Evolutionary conservation across 805 yeast species (phyloP).

Genomic region (Metschnikowia santaceciliae): DNA sequence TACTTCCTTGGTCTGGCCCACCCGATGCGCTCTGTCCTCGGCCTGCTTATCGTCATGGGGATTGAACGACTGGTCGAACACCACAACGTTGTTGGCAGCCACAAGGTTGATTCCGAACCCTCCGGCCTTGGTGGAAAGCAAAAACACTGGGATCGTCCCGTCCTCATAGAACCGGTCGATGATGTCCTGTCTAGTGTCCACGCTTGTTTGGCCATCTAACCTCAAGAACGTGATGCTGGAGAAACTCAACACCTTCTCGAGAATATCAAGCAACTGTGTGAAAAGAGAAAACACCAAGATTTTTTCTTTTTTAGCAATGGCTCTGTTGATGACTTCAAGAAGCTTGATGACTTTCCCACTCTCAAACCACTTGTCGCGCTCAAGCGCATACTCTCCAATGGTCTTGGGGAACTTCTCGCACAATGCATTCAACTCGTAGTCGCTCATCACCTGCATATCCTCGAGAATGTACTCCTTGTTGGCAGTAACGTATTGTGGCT

Average conservation of each 20-base stretch:
- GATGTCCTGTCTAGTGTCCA: slow-evolving; percentile 86
- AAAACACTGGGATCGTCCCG: slow-evolving; percentile 73
- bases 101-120: slow-evolving; percentile 97
- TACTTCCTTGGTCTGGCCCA: slow-evolving; percentile 88
- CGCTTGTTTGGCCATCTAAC: slow-evolving; percentile 91
- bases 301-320: slow-evolving; percentile 60
- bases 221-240: slow-evolving; percentile 70
- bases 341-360: slow-evolving; percentile 74
- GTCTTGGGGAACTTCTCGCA: slow-evolving; percentile 73
- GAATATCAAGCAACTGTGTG: slow-evolving; percentile 85
- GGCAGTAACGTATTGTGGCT: slow-evolving; percentile 76
- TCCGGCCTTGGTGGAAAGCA: slow-evolving; percentile 94
- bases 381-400: slow-evolving; percentile 49
- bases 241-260: slow-evolving; percentile 68
- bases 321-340: slow-evolving; percentile 51
- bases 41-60: slow-evolving; percentile 99
- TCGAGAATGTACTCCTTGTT: slow-evolving; percentile 74
- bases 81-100: slow-evolving; percentile 88
- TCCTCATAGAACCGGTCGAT: slow-evolving; percentile 89
- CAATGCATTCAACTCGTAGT: slow-evolving; percentile 75
- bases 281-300: slow-evolving; percentile 84
- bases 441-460: slow-evolving; percentile 95
- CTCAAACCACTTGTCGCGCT: slow-evolving; percentile 50
- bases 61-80: slow-evolving; percentile 91
- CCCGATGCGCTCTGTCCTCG: slow-evolving; percentile 97